Conservation (phyloP, 2,329 filamentous ascomycete species). For the Cyphellophora attinorum region DNA sequence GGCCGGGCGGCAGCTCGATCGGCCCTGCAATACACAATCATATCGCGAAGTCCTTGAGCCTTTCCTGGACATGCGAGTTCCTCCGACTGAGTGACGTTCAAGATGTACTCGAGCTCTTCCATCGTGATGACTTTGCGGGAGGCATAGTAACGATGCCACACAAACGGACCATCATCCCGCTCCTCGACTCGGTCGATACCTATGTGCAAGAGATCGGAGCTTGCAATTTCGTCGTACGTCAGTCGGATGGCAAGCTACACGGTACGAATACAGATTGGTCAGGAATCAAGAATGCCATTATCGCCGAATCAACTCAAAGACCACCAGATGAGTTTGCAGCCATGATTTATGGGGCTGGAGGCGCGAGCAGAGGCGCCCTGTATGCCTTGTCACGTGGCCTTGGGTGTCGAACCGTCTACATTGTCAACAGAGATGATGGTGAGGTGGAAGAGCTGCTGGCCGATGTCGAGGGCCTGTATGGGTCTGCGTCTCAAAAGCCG, state of each 20-base stretch:
- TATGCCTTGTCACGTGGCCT: too few relatives aligned
- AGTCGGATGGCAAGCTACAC: conserved; percentile 16
- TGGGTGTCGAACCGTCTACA: too few relatives aligned
- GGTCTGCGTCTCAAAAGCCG: too few relatives aligned
- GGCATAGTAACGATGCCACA: conserved; percentile 34
- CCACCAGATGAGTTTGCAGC: too few relatives aligned
- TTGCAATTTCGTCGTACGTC: conserved; percentile 3
- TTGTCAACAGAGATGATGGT: too few relatives aligned
- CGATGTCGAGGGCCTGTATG: too few relatives aligned
- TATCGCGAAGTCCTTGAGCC: conserved; percentile 25
- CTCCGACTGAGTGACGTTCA: conserved; percentile 24
- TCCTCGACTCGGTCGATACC: conserved; percentile 24
- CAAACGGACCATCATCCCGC: conserved; percentile 28
- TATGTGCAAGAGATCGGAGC: conserved; percentile 24
- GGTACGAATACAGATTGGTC: conserved; percentile 37
- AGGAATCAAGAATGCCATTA: conserved; percentile 29
- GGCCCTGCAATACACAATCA: conserved; percentile 30
- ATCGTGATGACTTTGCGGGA: conserved; percentile 21
- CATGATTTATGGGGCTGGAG: too few relatives aligned
- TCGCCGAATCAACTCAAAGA: too few relatives aligned
- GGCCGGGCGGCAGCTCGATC: conserved; percentile 25
- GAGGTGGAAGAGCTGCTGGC: too few relatives aligned
- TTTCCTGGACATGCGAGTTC: conserved; percentile 25
- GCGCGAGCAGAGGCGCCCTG: too few relatives aligned
- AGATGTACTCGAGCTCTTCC: conserved; percentile 22